Base-by-base conservation (phyloP, 1,139 yeast genomes). In the Debaryomyces sp. region DNA sequence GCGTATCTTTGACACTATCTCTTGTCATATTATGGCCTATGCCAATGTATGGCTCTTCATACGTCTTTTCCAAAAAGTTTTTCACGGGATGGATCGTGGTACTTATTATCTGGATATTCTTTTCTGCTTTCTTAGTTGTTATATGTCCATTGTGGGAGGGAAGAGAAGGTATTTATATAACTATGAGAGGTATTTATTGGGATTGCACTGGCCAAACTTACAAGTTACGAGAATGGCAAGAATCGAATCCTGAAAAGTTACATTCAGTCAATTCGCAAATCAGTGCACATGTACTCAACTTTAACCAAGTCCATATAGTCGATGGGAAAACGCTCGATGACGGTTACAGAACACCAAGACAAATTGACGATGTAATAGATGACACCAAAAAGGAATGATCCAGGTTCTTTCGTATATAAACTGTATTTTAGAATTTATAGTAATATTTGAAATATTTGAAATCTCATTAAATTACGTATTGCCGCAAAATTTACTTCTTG, bases 41-140 rank as follows among this genome's bases (percentile, higher is more conserved):
- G 88, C 95, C 96, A 50, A 84, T 89, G 91, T 89, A 85, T 62
- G 96, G 96, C 36, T 63, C 85, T 1, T 74, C 78, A 1, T 89
- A 89, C 62, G 73, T 89, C 44, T 89, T 89, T 67, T 81, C 89
- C 46, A 83, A 79, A 66, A 67, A 64, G 48, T 88, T 88, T 68
- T 89, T 89, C 66, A 86, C 91, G 7, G 96, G 95, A 47, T 89
- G 96, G 96, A 78, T 89, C 48, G 80, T 77, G 45, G 92, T 89
- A 36, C 81, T 86, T 55, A 81, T 87, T 48, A 81, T 86, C 52
- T 86, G 94, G 94, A 72, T 85, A 43, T 82, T 84, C 68, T 73
- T 77, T 58, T 75, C 84, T 35, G 78, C 80, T 0, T 71, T 77
- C 55, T 70, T 80, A 54, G 89, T 85, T 27, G 75, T 82, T 30